Percentiles rank a stretch among this genome's conserved stretches.
phyloP scores from a whole-genome alignment of 129 eudicot species.

The Ambrosia artemisiifolia region DNA sequence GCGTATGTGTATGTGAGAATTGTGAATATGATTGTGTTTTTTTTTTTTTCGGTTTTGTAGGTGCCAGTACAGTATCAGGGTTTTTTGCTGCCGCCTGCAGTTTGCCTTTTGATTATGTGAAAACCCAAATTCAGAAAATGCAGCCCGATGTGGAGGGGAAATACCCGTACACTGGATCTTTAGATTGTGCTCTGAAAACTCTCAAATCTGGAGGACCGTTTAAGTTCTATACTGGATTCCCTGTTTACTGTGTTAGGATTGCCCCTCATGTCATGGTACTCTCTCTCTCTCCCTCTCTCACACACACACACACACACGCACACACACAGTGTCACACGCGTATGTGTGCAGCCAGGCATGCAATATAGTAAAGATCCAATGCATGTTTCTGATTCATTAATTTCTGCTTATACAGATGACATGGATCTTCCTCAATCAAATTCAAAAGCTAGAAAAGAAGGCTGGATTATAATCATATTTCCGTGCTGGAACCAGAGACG shows the following conservation, averaged over 20 bases:
- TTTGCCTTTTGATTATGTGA: constrained; percentile 89
- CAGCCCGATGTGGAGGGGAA: constrained; percentile 87
- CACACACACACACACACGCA: background rate
- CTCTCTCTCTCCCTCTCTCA: constrained; percentile 11
- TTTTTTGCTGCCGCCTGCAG: constrained; percentile 93
- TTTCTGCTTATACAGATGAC: constrained; percentile 61
- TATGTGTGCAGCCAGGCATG: background rate
- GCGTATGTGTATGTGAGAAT: background rate
- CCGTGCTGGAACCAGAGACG: constrained; percentile 9
- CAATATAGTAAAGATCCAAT: background rate
- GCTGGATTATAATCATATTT: constrained; percentile 50
- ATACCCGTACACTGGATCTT: constrained; percentile 72
- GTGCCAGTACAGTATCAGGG: constrained; percentile 88
- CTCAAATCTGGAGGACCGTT: constrained; percentile 81
- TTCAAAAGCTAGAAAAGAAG: constrained; percentile 70
- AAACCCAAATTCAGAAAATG: constrained; percentile 93
- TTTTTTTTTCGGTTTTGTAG: constrained; percentile 28
- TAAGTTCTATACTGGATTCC: constrained; percentile 84
- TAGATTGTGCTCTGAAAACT: constrained; percentile 87
- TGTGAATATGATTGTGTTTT: background rate
- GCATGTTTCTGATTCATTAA: constrained; percentile 14
- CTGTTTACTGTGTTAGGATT: constrained; percentile 84
- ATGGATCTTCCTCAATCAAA: constrained; percentile 90
- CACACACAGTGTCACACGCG: background rate
- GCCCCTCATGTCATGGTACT: constrained; percentile 97